These are phyloP conservation scores for Sordariomycetes sp. DNA, from an alignment of 2,329 filamentous ascomycete species.

Conservation along the genomic window DNA sequence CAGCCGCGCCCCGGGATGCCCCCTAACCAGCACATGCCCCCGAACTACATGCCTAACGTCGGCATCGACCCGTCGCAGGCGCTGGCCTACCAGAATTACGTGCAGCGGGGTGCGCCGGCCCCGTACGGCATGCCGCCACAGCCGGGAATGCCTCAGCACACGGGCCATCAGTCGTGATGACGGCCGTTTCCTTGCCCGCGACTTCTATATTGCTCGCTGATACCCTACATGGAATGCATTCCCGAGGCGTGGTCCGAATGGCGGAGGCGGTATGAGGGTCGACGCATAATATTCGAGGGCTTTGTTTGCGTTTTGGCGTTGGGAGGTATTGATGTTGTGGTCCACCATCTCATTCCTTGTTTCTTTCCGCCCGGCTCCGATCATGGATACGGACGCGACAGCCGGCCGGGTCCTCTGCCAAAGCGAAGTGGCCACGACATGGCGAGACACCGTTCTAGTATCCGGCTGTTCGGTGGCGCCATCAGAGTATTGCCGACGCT, in stretches of 20 bases:
- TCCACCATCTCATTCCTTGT: slow-evolving; percentile 13
- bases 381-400: not conserved
- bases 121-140: slow-evolving; percentile 71
- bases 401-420: not conserved
- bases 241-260: slow-evolving; percentile 20
- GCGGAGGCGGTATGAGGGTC: not conserved
- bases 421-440: not conserved
- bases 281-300: slow-evolving; percentile 23
- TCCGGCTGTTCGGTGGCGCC: not conserved
- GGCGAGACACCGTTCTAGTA: not conserved
- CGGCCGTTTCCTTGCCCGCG: slow-evolving; percentile 11
- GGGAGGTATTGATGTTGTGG: slow-evolving; percentile 18
- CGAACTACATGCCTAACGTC: slow-evolving; percentile 49
- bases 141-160: slow-evolving; percentile 67
- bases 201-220: slow-evolving; percentile 28
- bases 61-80: slow-evolving; percentile 66
- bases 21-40: slow-evolving; percentile 47
- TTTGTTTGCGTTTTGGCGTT: slow-evolving; percentile 29
- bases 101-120: slow-evolving; percentile 53
- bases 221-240: slow-evolving; percentile 46
- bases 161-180: slow-evolving; percentile 62
- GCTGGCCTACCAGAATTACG: slow-evolving; percentile 72
- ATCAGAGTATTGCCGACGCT: not conserved
- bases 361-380: not conserved
- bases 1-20: slow-evolving; percentile 50